These are phyloP conservation scores for Beauveria sp. DNA, from an alignment of 2,329 filamentous ascomycete species.

Conservation along the genomic window DNA sequence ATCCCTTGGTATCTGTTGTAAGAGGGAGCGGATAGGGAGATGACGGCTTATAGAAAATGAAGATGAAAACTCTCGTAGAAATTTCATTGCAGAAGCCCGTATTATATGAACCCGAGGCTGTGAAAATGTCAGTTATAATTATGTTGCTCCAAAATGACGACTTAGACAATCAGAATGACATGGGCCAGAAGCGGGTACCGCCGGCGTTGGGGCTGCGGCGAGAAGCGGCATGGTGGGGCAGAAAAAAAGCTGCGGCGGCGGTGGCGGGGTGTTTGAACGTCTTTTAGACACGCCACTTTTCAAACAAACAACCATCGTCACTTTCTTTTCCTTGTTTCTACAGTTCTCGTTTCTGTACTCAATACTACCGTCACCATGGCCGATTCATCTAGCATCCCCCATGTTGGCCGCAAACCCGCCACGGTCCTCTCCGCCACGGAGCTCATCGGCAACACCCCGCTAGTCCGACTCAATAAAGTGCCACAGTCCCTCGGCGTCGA, in stretches of 20 bases:
- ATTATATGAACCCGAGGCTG: too few species aligned
- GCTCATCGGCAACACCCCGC: constrained; percentile 92
- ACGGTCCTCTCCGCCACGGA: constrained; percentile 61
- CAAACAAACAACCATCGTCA: background rate
- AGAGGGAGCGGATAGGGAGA: too few species aligned
- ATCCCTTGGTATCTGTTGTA: too few species aligned
- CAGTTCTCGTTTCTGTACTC: background rate
- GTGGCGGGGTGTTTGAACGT: constrained; percentile 1
- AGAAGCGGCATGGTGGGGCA: constrained; percentile 7
- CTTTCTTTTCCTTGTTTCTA: background rate
- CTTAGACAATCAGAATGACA: background rate
- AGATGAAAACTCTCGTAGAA: too few species aligned
- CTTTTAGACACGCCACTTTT: background rate
- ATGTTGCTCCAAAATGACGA: background rate
- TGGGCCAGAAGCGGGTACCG: constrained; percentile 2
- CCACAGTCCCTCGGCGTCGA: constrained; percentile 86
- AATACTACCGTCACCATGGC: background rate
- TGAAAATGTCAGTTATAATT: too few species aligned
- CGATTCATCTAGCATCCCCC: constrained; percentile 19
- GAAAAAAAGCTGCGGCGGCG: background rate
- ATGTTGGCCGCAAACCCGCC: constrained; percentile 25
- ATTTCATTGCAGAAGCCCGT: too few species aligned
- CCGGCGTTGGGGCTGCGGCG: constrained; percentile 4
- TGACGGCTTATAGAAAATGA: too few species aligned
- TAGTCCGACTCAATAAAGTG: constrained; percentile 87